Evolutionary conservation across 139 green algal genomes (phyloP).

Genomic region (Spirogloea muscicola): DNA sequence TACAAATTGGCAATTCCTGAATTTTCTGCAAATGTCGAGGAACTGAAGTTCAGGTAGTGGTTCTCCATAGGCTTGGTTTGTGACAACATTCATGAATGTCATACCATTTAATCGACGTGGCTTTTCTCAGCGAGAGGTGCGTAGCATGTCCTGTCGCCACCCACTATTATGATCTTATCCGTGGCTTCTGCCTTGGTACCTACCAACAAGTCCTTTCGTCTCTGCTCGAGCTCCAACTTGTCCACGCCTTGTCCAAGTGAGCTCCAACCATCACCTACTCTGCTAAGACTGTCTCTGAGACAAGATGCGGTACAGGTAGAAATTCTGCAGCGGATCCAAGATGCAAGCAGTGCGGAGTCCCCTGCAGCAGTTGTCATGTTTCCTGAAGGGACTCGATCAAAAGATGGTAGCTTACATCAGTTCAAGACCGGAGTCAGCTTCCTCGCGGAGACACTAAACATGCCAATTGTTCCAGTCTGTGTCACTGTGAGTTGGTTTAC

Average conservation of each 20-base stretch:
- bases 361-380: slow-evolving; percentile 36
- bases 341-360: background rate
- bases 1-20: background rate
- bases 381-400: slow-evolving; percentile 31
- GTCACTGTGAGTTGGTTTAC: slow-evolving; percentile 26
- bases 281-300: background rate
- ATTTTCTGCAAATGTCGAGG: background rate
- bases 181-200: too few relatives aligned
- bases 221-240: too few relatives aligned
- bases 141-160: too few relatives aligned
- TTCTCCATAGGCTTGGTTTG: slow-evolving; percentile 29
- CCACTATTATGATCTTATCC: too few relatives aligned
- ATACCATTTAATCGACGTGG: slow-evolving; percentile 39
- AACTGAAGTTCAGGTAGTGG: background rate
- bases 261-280: too few relatives aligned
- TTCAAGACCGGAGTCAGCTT: slow-evolving; percentile 36
- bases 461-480: slow-evolving; percentile 24
- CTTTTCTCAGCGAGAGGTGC: slow-evolving; percentile 41
- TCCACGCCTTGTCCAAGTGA: too few relatives aligned
- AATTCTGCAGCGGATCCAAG: slow-evolving; percentile 11
- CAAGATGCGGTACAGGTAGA: slow-evolving; percentile 32
- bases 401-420: slow-evolving; percentile 3
- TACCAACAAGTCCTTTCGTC: too few relatives aligned
- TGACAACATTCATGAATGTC: slow-evolving; percentile 40
- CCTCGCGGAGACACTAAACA: slow-evolving; percentile 26